Percentiles rank a stretch among this genome's conserved stretches.
These are phyloP conservation scores for Aspergillus diversus DNA, from an alignment of 495 filamentous ascomycete genomes.

Conservation along the genomic window DNA sequence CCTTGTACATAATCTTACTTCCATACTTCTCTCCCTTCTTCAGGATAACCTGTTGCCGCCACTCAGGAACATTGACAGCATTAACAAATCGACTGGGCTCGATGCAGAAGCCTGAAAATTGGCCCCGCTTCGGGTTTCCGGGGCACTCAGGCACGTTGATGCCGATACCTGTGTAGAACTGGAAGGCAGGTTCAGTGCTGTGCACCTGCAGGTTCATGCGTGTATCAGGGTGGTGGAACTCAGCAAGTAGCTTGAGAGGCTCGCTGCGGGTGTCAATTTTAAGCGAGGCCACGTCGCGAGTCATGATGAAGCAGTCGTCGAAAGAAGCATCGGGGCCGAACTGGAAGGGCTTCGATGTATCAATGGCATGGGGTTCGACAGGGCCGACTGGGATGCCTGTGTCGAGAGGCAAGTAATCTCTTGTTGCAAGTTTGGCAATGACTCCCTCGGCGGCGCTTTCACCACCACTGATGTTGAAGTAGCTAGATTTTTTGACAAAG, in stretches of 20 bases:
- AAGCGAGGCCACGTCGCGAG: conserved; percentile 61
- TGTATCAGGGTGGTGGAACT: conserved; percentile 69
- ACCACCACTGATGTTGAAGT: conserved; percentile 80
- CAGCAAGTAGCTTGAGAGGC: conserved; percentile 65
- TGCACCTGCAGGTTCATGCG: conserved; percentile 79
- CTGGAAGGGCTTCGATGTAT: conserved; percentile 62
- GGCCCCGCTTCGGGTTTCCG: conserved; percentile 61
- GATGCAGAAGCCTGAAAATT: conserved; percentile 80
- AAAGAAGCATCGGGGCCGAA: conserved; percentile 73
- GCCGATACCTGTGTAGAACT: conserved; percentile 90
- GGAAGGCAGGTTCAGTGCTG: conserved; percentile 93
- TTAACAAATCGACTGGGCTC: conserved; percentile 92
- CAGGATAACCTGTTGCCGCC: conserved; percentile 74
- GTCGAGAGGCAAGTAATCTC: conserved; percentile 75
- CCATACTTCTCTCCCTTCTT: conserved; percentile 83
- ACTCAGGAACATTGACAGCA: conserved; percentile 77
- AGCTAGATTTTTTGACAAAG: conserved; percentile 52
- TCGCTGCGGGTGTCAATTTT: conserved; percentile 75
- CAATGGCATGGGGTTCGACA: conserved; percentile 56
- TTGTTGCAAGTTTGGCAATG: conserved; percentile 68
- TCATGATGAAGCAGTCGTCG: conserved; percentile 88
- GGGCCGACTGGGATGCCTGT: conserved; percentile 64
- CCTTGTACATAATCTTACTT: conserved; percentile 74
- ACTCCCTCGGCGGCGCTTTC: conserved; percentile 73
- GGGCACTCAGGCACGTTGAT: conserved; percentile 76